Evolutionary conservation across 768 basidiomycete species (phyloP).

Genomic region (Ephemerocybe angulata): DNA sequence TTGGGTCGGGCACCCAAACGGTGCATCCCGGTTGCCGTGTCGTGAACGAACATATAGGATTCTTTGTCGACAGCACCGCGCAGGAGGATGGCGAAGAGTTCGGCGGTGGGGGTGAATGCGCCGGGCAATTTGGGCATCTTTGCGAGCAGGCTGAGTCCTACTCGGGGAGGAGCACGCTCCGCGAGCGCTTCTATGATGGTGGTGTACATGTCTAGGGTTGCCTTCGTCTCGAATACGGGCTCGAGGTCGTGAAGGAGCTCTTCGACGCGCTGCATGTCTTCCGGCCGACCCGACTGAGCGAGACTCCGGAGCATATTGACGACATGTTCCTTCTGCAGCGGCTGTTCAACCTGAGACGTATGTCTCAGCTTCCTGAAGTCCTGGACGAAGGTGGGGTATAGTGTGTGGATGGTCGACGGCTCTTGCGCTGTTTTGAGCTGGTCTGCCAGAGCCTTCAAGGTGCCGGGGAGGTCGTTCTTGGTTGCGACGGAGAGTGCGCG

Average conservation of each 20-base stretch:
- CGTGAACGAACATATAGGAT: constrained; percentile 30
- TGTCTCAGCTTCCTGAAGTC: constrained; percentile 19
- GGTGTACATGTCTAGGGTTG: constrained; percentile 46
- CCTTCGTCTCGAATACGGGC: constrained; percentile 41
- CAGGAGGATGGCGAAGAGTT: constrained; percentile 56
- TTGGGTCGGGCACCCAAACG: constrained; percentile 33
- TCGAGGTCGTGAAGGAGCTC: constrained; percentile 49
- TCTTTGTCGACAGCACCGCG: constrained; percentile 32
- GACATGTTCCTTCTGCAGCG: constrained; percentile 28
- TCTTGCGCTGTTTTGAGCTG: constrained; percentile 23
- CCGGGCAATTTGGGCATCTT: constrained; percentile 52
- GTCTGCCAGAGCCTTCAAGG: constrained; percentile 14
- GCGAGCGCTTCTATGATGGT: constrained; percentile 48
- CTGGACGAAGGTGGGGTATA: constrained; percentile 32
- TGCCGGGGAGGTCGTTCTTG: not conserved
- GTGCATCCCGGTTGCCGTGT: constrained; percentile 12
- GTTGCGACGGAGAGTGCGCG: not conserved
- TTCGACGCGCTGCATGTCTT: constrained; percentile 53
- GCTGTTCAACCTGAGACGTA: not conserved
- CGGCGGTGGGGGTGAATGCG: constrained; percentile 40
- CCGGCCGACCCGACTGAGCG: constrained; percentile 46
- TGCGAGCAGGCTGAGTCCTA: constrained; percentile 48
- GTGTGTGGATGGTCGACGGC: constrained; percentile 30
- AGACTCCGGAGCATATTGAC: constrained; percentile 41
- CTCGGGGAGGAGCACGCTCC: constrained; percentile 37